These are phyloP conservation scores for Pyrenopolyporus hunteri DNA, from an alignment of 495 filamentous ascomycete genomes.

Conservation along the genomic window DNA sequence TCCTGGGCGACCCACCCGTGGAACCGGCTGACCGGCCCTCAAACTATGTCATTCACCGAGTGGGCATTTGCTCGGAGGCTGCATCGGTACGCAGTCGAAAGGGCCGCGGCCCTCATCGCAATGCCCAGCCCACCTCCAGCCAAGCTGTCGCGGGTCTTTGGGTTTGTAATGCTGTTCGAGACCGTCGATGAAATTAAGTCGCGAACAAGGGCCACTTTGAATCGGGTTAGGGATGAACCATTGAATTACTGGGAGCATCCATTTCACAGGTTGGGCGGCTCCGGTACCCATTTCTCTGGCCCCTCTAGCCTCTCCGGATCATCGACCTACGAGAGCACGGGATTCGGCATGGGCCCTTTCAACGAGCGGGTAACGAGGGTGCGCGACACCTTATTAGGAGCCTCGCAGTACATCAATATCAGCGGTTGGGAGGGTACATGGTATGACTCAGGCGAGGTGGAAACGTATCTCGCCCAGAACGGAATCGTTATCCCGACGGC, in stretches of 20 bases:
- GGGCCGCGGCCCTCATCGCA: slow-evolving; percentile 64
- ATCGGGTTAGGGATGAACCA: slow-evolving; percentile 49
- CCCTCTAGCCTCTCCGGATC: slow-evolving; percentile 44
- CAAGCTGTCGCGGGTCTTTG: slow-evolving; percentile 64
- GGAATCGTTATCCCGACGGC: slow-evolving; percentile 62
- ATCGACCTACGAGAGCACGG: slow-evolving; percentile 45
- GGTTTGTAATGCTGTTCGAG: slow-evolving; percentile 66
- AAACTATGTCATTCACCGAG: slow-evolving; percentile 64
- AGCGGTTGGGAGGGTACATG: slow-evolving; percentile 69
- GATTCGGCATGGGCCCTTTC: slow-evolving; percentile 53
- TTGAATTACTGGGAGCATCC: slow-evolving; percentile 67
- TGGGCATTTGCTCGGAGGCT: slow-evolving; percentile 72
- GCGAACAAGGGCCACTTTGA: slow-evolving; percentile 52
- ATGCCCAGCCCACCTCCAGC: slow-evolving; percentile 58
- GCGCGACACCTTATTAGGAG: slow-evolving; percentile 41
- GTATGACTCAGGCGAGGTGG: slow-evolving; percentile 75
- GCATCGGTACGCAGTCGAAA: slow-evolving; percentile 70
- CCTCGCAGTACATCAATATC: slow-evolving; percentile 49
- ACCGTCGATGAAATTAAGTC: slow-evolving; percentile 55
- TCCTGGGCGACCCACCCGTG: slow-evolving; percentile 34
- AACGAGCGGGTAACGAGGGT: slow-evolving; percentile 39
- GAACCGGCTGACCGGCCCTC: slow-evolving; percentile 47
- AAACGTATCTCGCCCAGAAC: slow-evolving; percentile 67
- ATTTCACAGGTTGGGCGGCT: slow-evolving; percentile 69
- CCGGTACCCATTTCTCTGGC: slow-evolving; percentile 64